Conservation (phyloP, 2,329 filamentous ascomycete species). For the Alternaria consortialis region DNA sequence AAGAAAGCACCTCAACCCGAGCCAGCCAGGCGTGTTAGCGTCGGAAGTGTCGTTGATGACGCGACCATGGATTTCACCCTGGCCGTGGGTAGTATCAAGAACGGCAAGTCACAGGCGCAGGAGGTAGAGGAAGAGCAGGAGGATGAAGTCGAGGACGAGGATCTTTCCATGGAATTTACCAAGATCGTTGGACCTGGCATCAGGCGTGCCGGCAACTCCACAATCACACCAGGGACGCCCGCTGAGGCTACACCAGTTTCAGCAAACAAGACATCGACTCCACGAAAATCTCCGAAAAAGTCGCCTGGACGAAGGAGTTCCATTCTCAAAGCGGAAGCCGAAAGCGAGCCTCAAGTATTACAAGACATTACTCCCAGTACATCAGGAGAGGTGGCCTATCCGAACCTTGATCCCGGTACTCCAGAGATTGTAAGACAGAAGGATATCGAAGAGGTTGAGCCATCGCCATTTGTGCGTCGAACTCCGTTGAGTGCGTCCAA, state of each 20-base stretch:
- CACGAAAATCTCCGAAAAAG: constrained; percentile 38
- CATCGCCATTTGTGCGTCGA: constrained; percentile 46
- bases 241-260: constrained; percentile 16
- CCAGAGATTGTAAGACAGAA: constrained; percentile 40
- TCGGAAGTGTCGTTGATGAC: constrained; percentile 42
- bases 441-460: constrained; percentile 44
- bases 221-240: constrained; percentile 33
- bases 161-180: constrained; percentile 63
- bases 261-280: constrained; percentile 30
- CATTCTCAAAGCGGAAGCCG: constrained; percentile 13
- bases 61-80: constrained; percentile 54
- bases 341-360: constrained; percentile 22
- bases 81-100: constrained; percentile 50
- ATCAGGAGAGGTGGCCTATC: constrained; percentile 35
- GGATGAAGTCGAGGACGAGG: constrained; percentile 43
- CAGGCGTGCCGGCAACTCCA: constrained; percentile 29
- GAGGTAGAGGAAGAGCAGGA: constrained; percentile 9
- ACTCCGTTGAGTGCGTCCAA: constrained; percentile 34
- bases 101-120: constrained; percentile 9
- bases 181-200: constrained; percentile 58
- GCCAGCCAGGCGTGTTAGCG: constrained; percentile 32
- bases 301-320: constrained; percentile 28
- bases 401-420: constrained; percentile 38
- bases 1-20: constrained; percentile 30
- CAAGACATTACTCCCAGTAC: constrained; percentile 34